Evolutionary conservation across 805 yeast species (phyloP).

Genomic region (Teunomyces funiuensis): DNA sequence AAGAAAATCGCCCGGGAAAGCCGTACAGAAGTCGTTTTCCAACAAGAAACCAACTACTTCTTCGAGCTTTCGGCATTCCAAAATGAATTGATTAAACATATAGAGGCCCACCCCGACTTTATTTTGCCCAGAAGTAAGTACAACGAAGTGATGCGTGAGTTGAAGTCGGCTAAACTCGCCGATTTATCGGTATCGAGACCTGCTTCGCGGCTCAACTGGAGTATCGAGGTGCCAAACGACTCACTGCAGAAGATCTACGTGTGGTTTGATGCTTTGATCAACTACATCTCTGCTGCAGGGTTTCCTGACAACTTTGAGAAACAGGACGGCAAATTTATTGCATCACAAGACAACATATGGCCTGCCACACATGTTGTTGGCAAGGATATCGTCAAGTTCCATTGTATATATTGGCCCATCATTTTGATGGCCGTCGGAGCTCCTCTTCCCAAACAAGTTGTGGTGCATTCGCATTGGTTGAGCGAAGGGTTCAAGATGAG

Average conservation of each 20-base stretch:
- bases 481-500: conserved; percentile 91
- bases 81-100: conserved; percentile 47
- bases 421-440: conserved; percentile 80
- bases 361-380: conserved; percentile 85
- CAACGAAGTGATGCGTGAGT: conserved; percentile 54
- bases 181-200: conserved; percentile 93
- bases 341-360: conserved; percentile 40
- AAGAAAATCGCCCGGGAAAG: conserved; percentile 62
- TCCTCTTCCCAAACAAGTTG: conserved; percentile 66
- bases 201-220: conserved; percentile 76
- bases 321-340: conserved; percentile 7
- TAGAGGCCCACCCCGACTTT: conserved; percentile 53
- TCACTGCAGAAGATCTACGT: conserved; percentile 80
- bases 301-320: conserved; percentile 30
- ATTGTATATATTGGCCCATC: conserved; percentile 92
- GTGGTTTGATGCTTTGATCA: conserved; percentile 94
- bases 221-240: conserved; percentile 84
- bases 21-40: conserved; percentile 69
- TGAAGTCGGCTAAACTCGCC: conserved; percentile 45
- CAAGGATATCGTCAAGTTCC: conserved; percentile 87
- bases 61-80: conserved; percentile 70
- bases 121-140: conserved; percentile 66
- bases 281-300: conserved; percentile 75
- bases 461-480: conserved; percentile 95
- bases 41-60: conserved; percentile 83